A percentile compares a stretch with the other conserved stretches of the same genome.
phyloP scores from a whole-genome alignment of 2,329 filamentous ascomycete genomes.

The Ascochyta lentis region DNA sequence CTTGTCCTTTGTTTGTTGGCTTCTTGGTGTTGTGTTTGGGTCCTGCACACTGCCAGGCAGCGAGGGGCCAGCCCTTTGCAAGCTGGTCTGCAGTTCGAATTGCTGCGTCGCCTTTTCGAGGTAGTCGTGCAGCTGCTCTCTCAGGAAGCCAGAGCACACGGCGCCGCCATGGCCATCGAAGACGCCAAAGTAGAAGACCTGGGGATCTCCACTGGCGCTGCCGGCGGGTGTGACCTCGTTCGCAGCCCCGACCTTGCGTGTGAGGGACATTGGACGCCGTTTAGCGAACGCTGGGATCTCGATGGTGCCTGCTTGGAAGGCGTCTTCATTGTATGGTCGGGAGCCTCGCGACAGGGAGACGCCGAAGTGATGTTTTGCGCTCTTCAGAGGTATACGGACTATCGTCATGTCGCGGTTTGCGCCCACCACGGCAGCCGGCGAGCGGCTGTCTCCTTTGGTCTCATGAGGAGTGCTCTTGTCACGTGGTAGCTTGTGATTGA shows the following conservation, averaged over 20 bases:
- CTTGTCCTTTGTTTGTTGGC: slow-evolving; percentile 39
- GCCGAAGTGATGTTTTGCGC: slow-evolving; percentile 96
- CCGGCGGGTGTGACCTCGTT: slow-evolving; percentile 74
- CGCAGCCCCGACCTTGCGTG: slow-evolving; percentile 39
- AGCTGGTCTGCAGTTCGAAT: slow-evolving; percentile 80
- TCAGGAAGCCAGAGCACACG: slow-evolving; percentile 86
- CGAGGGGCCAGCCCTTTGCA: slow-evolving; percentile 52
- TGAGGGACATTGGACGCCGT: slow-evolving; percentile 72
- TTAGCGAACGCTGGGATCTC: slow-evolving; percentile 92
- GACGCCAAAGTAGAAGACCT: slow-evolving; percentile 96
- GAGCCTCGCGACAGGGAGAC: slow-evolving; percentile 79
- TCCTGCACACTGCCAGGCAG: slow-evolving; percentile 38
- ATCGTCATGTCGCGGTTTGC: slow-evolving; percentile 78
- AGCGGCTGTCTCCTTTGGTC: slow-evolving; percentile 48
- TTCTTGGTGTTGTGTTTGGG: slow-evolving; percentile 27
- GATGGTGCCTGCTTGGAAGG: slow-evolving; percentile 92
- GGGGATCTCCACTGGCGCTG: slow-evolving; percentile 83
- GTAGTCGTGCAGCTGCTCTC: slow-evolving; percentile 84
- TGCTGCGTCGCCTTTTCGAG: slow-evolving; percentile 79
- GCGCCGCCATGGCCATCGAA: slow-evolving; percentile 95
- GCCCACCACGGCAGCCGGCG: slow-evolving; percentile 48
- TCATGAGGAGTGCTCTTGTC: slow-evolving; percentile 81
- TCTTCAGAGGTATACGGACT: slow-evolving; percentile 90
- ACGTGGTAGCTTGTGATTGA: slow-evolving; percentile 85
- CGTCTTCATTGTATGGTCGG: slow-evolving; percentile 89